Evolutionary conservation across 129 eudicot genomes (phyloP).

Genomic region (Pittosporum tobira): DNA sequence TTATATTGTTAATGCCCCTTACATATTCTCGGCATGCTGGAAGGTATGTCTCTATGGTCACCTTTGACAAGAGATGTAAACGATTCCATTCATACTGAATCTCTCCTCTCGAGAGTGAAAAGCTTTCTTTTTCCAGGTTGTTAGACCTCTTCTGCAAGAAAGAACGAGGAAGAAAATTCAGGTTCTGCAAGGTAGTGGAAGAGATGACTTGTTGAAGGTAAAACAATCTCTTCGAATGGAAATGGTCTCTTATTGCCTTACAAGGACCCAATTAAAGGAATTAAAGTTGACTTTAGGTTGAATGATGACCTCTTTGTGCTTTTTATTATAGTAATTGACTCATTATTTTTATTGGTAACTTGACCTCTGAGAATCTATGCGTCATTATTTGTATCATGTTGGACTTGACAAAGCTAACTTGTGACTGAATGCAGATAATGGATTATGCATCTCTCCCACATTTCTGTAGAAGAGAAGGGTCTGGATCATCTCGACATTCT

Average conservation of each 20-base stretch:
- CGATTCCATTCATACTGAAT: neutral
- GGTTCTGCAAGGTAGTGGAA: conserved; percentile 83
- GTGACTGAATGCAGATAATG: conserved; percentile 64
- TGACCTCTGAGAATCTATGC: too few relatives aligned
- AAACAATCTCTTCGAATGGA: neutral
- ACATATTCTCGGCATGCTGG: conserved; percentile 98
- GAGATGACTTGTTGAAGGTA: conserved; percentile 81
- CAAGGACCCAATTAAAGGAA: too few relatives aligned
- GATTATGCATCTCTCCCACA: conserved; percentile 87
- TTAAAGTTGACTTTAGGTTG: too few relatives aligned
- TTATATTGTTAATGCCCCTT: conserved; percentile 88
- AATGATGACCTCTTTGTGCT: too few relatives aligned
- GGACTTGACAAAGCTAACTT: conserved; percentile 1
- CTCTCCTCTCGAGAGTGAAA: neutral
- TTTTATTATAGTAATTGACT: too few relatives aligned
- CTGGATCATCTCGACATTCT: conserved; percentile 64
- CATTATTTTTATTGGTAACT: too few relatives aligned
- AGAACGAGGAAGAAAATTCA: conserved; percentile 91
- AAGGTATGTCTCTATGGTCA: conserved; percentile 44
- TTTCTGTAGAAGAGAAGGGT: conserved; percentile 93
- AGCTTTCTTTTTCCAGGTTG: conserved; percentile 53
- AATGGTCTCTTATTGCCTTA: too few relatives aligned
- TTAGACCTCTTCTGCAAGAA: conserved; percentile 85
- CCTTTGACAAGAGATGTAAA: conserved; percentile 6
- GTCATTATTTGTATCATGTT: neutral